Evolutionary conservation across 192 early-diverging fungal genomes (phyloP).

Genomic region (Pilobolus umbonatus): DNA sequence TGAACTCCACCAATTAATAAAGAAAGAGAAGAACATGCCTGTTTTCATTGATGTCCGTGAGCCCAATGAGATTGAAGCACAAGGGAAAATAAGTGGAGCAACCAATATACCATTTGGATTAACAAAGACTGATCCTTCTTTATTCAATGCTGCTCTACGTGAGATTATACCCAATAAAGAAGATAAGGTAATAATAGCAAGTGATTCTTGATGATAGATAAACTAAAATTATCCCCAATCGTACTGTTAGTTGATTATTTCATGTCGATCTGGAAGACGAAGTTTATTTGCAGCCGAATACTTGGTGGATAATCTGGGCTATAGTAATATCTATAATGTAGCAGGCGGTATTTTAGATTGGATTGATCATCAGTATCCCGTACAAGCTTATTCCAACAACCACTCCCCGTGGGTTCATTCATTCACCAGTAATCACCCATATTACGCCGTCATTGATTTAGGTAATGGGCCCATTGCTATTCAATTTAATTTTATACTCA

Average conservation of each 20-base stretch:
- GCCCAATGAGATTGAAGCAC: neutral
- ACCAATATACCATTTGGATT: neutral
- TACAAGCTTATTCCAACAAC: slow-evolving; percentile 1
- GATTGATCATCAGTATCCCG: slow-evolving; percentile 1
- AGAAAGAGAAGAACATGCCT: neutral
- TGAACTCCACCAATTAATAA: neutral
- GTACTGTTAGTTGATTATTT: neutral
- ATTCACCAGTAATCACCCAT: neutral
- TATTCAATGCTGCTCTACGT: neutral
- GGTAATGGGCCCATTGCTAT: too few species aligned
- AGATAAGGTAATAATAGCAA: neutral
- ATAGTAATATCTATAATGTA: slow-evolving; percentile 2
- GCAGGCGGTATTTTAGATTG: slow-evolving; percentile 13
- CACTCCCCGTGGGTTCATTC: slow-evolving; percentile 12
- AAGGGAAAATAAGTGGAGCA: neutral
- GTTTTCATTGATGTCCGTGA: neutral
- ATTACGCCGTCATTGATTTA: neutral
- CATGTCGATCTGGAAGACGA: slow-evolving; percentile 19
- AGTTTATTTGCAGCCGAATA: slow-evolving; percentile 11
- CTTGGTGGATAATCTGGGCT: slow-evolving; percentile 3
- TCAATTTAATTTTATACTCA: neutral
- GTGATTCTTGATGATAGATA: neutral
- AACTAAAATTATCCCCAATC: neutral
- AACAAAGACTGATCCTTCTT: neutral
- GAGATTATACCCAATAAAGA: neutral